phyloP scores from a whole-genome alignment of 2,329 filamentous ascomycete species.

The Trichoderma endophyticum region DNA sequence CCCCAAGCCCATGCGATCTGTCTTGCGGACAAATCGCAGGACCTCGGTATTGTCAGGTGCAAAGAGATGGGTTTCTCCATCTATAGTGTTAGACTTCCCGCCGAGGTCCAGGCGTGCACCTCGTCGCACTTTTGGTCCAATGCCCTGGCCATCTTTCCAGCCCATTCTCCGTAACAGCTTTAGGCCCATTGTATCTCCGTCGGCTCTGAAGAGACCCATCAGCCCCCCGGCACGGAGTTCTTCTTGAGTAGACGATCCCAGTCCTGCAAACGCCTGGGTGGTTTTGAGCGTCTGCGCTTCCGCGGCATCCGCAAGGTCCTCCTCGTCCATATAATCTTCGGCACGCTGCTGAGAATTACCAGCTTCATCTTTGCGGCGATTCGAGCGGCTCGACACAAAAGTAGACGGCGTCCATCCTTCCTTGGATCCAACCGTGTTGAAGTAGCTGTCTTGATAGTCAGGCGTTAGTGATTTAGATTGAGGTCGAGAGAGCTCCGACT shows the following conservation, averaged over 20 bases:
- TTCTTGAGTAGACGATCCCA: conserved; percentile 65
- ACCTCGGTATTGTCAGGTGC: conserved; percentile 76
- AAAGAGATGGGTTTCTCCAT: conserved; percentile 65
- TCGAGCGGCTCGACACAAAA: conserved; percentile 84
- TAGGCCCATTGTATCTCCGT: conserved; percentile 81
- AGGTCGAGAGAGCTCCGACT: conserved; percentile 32
- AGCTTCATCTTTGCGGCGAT: conserved; percentile 64
- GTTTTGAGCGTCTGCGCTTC: conserved; percentile 75
- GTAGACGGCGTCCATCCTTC: conserved; percentile 94
- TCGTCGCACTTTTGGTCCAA: conserved; percentile 81
- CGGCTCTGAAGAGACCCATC: conserved; percentile 67
- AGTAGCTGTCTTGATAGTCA: conserved; percentile 61
- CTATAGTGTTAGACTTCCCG: conserved; percentile 35
- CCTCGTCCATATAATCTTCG: conserved; percentile 98
- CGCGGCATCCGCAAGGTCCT: conserved; percentile 83
- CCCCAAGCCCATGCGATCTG: conserved; percentile 68
- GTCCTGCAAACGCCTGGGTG: conserved; percentile 66
- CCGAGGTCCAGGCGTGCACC: conserved; percentile 62
- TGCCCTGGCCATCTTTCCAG: conserved; percentile 90
- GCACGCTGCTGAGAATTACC: conserved; percentile 60
- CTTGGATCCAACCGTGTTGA: conserved; percentile 96
- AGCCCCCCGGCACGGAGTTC: conserved; percentile 49
- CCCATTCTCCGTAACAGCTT: conserved; percentile 89
- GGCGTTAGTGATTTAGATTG: neutral
- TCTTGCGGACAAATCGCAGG: conserved; percentile 63